Evolutionary conservation across 768 basidiomycete species (phyloP).

Genomic region (Grammothele lineata): DNA sequence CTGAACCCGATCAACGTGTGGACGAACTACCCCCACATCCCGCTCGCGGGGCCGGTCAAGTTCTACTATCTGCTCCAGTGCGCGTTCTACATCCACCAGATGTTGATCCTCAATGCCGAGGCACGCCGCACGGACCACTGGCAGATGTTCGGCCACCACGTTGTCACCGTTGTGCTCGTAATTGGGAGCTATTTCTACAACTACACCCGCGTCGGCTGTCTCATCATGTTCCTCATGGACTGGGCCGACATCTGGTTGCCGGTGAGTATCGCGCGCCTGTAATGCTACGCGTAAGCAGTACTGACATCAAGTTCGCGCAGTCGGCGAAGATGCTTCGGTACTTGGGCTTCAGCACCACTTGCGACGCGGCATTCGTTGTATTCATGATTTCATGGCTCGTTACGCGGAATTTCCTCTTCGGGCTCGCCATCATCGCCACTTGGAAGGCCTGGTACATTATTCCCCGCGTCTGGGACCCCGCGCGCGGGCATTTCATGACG

Average conservation of each 20-base stretch:
- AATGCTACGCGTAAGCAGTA: too few relatives aligned
- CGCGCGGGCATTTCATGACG: slow-evolving; percentile 54
- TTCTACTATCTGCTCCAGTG: slow-evolving; percentile 84
- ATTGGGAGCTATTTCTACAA: slow-evolving; percentile 73
- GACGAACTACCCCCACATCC: slow-evolving; percentile 78
- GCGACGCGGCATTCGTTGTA: slow-evolving; percentile 70
- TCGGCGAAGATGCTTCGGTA: slow-evolving; percentile 94
- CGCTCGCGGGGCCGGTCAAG: slow-evolving; percentile 78
- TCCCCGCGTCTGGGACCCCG: slow-evolving; percentile 55
- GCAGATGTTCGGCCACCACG: slow-evolving; percentile 96
- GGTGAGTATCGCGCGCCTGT: too few relatives aligned
- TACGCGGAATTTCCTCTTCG: slow-evolving; percentile 83
- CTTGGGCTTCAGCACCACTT: slow-evolving; percentile 54
- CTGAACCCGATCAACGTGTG: slow-evolving; percentile 67
- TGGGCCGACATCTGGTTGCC: slow-evolving; percentile 90
- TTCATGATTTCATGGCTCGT: slow-evolving; percentile 91
- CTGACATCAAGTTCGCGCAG: slow-evolving; percentile 40
- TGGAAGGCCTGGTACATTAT: slow-evolving; percentile 49
- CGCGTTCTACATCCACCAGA: slow-evolving; percentile 89
- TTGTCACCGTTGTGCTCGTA: slow-evolving; percentile 83
- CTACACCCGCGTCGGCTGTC: slow-evolving; percentile 84
- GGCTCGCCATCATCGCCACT: slow-evolving; percentile 61
- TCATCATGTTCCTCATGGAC: slow-evolving; percentile 93
- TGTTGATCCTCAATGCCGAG: slow-evolving; percentile 90
- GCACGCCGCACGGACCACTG: slow-evolving; percentile 86